Evolutionary conservation across 257 asterid genomes (phyloP).

Genomic region (Petunia secreta): DNA sequence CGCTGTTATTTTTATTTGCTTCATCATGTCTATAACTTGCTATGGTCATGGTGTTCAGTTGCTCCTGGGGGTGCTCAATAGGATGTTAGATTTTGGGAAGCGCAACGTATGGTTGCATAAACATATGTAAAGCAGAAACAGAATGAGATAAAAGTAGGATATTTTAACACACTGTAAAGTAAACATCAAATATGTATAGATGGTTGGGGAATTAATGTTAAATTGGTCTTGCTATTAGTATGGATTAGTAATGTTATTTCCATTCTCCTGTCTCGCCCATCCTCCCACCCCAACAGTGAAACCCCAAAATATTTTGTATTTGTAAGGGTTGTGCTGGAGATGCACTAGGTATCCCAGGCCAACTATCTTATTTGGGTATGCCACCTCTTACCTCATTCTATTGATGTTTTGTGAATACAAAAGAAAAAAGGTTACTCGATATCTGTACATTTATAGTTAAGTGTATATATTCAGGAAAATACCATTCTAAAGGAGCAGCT

Average conservation of each 20-base stretch:
- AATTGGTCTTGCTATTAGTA: neutral
- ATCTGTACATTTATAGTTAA: neutral
- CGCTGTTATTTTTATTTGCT: constrained; percentile 11
- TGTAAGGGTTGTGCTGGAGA: constrained; percentile 7
- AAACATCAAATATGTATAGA: neutral
- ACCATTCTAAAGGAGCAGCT: constrained; percentile 71
- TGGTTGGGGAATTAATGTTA: neutral
- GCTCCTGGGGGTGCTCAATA: neutral
- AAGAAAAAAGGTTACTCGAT: neutral
- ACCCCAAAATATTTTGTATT: constrained; percentile 9
- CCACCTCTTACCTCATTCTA: neutral
- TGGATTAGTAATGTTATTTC: constrained; percentile 6
- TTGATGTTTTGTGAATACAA: neutral
- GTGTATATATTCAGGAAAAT: constrained; percentile 57
- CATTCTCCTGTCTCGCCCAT: neutral
- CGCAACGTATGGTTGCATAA: constrained; percentile 8
- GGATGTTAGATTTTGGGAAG: constrained; percentile 11
- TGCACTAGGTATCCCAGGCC: neutral
- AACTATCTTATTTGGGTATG: neutral
- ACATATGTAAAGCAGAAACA: neutral
- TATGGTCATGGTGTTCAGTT: neutral
- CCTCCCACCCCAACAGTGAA: neutral
- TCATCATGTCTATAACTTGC: neutral
- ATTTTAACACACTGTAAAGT: neutral
- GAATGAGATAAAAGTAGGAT: neutral